Evolutionary conservation across 1,284 basidiomycete genomes (phyloP).

Genomic region (Abortiporus biennis): DNA sequence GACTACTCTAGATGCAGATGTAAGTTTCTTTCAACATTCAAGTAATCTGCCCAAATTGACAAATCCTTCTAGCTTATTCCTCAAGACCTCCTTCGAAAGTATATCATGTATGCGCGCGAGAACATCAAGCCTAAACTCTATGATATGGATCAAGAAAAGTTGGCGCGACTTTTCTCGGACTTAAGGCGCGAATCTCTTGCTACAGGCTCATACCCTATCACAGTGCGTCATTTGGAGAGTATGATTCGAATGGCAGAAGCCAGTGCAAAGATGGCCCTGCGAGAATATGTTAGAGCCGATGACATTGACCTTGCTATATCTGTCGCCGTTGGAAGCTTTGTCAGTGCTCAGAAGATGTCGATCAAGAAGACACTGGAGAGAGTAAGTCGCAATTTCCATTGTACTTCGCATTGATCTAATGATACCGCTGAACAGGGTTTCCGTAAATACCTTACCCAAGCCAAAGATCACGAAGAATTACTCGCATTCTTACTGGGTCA

Average conservation of each 20-base stretch:
- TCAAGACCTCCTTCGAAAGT: slow-evolving; percentile 96
- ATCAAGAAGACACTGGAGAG: slow-evolving; percentile 97
- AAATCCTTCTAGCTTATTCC: slow-evolving; percentile 75
- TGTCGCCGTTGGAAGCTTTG: slow-evolving; percentile 92
- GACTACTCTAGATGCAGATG: slow-evolving; percentile 88
- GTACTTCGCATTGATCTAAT: slow-evolving; percentile 1
- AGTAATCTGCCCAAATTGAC: not conserved
- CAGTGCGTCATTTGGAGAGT: slow-evolving; percentile 95
- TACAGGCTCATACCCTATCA: slow-evolving; percentile 97
- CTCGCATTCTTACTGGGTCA: slow-evolving; percentile 93
- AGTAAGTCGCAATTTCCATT: slow-evolving; percentile 41
- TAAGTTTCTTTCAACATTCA: slow-evolving; percentile 32
- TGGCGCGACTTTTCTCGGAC: slow-evolving; percentile 94
- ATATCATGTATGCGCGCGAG: slow-evolving; percentile 98
- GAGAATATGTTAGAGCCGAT: slow-evolving; percentile 93
- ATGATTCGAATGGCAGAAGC: slow-evolving; percentile 99
- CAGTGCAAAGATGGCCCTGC: slow-evolving; percentile 95
- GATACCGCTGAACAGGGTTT: slow-evolving; percentile 63
- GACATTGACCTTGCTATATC: slow-evolving; percentile 98
- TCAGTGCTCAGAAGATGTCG: slow-evolving; percentile 95
- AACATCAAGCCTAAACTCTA: slow-evolving; percentile 89
- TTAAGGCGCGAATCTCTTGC: slow-evolving; percentile 93
- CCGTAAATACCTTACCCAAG: slow-evolving; percentile 95
- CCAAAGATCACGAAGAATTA: slow-evolving; percentile 93
- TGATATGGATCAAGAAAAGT: slow-evolving; percentile 94